Percentiles rank a stretch among this genome's conserved stretches.
These are phyloP conservation scores for Podila verticillata DNA, from an alignment of 192 early-diverging fungal genomes.

Conservation along the genomic window DNA sequence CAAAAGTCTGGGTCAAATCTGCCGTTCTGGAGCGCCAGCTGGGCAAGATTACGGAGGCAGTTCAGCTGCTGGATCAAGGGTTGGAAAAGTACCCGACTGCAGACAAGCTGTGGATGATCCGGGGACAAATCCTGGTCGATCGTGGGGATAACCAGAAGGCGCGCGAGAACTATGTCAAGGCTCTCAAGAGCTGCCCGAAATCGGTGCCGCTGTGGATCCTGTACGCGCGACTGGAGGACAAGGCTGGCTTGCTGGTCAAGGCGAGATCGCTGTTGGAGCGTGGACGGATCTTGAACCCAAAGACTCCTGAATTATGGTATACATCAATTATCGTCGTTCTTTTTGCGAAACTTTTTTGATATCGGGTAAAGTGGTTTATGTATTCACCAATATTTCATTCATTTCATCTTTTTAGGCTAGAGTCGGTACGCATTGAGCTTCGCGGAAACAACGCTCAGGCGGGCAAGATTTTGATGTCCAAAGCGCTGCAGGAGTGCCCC, in stretches of 20 bases:
- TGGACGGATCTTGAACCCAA: constrained; percentile 86
- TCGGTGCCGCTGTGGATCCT: constrained; percentile 84
- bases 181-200: constrained; percentile 80
- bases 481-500: constrained; percentile 95
- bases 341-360: background rate
- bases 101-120: constrained; percentile 95
- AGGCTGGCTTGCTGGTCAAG: constrained; percentile 68
- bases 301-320: constrained; percentile 83
- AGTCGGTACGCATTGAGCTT: constrained; percentile 81
- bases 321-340: background rate
- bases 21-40: constrained; percentile 86
- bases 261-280: constrained; percentile 88
- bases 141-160: constrained; percentile 69
- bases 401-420: constrained; percentile 51
- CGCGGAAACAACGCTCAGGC: constrained; percentile 77
- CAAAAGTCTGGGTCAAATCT: constrained; percentile 96
- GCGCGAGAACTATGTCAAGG: constrained; percentile 75
- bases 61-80: constrained; percentile 73
- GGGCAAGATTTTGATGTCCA: constrained; percentile 80
- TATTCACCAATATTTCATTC: background rate
- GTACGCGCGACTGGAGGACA: constrained; percentile 83
- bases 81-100: constrained; percentile 76
- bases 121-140: constrained; percentile 82
- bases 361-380: background rate
- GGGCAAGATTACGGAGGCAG: constrained; percentile 68